These are phyloP conservation scores for Macrolepiota albuminosa DNA, from an alignment of 768 basidiomycete genomes.

Conservation along the genomic window DNA sequence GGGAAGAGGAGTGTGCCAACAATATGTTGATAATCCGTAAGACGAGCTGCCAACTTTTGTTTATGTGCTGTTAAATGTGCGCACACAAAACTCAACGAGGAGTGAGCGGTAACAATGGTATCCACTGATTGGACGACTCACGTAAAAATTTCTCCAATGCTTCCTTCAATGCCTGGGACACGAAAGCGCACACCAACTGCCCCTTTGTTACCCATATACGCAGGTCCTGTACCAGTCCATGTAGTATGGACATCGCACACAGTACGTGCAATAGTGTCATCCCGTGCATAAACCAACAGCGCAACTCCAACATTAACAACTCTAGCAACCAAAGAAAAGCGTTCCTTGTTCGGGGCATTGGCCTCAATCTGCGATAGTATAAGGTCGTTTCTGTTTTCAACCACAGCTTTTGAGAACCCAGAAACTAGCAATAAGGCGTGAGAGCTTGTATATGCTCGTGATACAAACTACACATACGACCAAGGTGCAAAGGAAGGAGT, in stretches of 20 bases:
- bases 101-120: conserved; percentile 1
- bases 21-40: conserved; percentile 79
- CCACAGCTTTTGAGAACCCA: conserved; percentile 67
- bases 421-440: conserved; percentile 46
- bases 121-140: conserved; percentile 35
- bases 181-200: conserved; percentile 87
- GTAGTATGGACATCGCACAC: conserved; percentile 65
- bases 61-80: conserved; percentile 89
- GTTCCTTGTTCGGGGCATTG: conserved; percentile 66
- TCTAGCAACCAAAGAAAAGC: conserved; percentile 74
- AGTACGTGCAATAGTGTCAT: conserved; percentile 56
- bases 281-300: conserved; percentile 79
- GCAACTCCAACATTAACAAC: conserved; percentile 86
- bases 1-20: conserved; percentile 77
- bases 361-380: conserved; percentile 72
- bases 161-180: conserved; percentile 49
- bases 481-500: conserved; percentile 82
- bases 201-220: conserved; percentile 91
- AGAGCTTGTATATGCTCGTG: conserved; percentile 3
- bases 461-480: conserved; percentile 49
- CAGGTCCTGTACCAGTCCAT: conserved; percentile 71
- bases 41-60: conserved; percentile 54
- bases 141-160: conserved; percentile 78
- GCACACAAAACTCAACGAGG: conserved; percentile 58
- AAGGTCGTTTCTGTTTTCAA: conserved; percentile 63